These are phyloP conservation scores for Hyphopichia fennica DNA, from an alignment of 1,139 yeast species.

Conservation along the genomic window DNA sequence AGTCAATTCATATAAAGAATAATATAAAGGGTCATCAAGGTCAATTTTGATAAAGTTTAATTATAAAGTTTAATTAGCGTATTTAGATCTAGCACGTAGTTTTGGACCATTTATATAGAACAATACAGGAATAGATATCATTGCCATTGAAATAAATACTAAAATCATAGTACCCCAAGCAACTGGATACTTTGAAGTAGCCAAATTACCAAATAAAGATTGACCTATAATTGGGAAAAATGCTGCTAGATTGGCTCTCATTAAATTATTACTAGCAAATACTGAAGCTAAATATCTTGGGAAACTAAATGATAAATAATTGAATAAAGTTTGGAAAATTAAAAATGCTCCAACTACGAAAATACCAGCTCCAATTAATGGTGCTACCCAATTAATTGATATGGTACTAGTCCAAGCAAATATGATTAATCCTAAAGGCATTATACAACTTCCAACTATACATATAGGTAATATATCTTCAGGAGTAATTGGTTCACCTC, in stretches of 20 bases:
- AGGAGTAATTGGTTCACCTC: constrained; percentile 47
- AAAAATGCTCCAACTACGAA: constrained; percentile 30
- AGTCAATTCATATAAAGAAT: no score
- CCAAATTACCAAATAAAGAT: constrained; percentile 48
- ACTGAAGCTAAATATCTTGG: constrained; percentile 54
- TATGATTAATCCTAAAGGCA: constrained; percentile 33
- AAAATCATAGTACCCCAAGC: constrained; percentile 56
- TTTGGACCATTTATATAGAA: constrained; percentile 51
- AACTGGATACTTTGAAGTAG: constrained; percentile 48
- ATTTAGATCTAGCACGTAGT: constrained; percentile 48
- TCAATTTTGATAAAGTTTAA: no score
- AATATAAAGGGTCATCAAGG: no score
- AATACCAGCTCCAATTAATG: constrained; percentile 28
- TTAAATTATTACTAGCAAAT: constrained; percentile 55
- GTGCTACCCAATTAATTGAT: constrained; percentile 32
- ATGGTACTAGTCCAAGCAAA: constrained; percentile 34
- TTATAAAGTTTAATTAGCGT: constrained; percentile 22
- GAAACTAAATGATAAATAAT: constrained; percentile 28
- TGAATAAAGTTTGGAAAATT: constrained; percentile 25
- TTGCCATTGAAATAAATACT: constrained; percentile 39
- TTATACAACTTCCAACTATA: constrained; percentile 26
- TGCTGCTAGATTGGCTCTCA: constrained; percentile 55
- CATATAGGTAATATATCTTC: constrained; percentile 61
- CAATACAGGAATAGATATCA: constrained; percentile 48
- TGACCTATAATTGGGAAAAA: constrained; percentile 63